These are phyloP conservation scores for Nissolia schottii DNA, from an alignment of 306 rosid genomes.

Conservation along the genomic window DNA sequence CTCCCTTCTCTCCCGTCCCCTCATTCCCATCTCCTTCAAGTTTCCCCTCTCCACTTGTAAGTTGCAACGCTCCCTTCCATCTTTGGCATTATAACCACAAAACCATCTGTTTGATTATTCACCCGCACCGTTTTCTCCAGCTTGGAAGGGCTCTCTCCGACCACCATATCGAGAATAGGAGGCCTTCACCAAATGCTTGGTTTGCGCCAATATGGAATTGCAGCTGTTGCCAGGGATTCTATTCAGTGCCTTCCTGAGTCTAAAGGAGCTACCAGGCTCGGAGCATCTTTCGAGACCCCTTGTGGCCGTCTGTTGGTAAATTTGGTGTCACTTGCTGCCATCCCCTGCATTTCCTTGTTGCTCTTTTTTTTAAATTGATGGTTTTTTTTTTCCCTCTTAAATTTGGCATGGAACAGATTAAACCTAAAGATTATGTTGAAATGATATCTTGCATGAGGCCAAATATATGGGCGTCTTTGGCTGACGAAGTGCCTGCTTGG, in stretches of 20 bases:
- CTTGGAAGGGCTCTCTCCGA: constrained; percentile 68
- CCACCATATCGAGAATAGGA: constrained; percentile 61
- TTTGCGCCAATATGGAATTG: constrained; percentile 57
- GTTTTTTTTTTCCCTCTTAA: too few relatives aligned
- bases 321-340: constrained; percentile 6
- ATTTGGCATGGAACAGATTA: constrained; percentile 49
- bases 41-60: constrained; percentile 85
- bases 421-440: constrained; percentile 71
- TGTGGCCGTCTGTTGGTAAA: constrained; percentile 81
- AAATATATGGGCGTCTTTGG: constrained; percentile 79
- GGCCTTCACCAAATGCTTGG: constrained; percentile 71
- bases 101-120: too few relatives aligned
- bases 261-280: constrained; percentile 51
- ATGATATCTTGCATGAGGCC: constrained; percentile 74
- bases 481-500: constrained; percentile 95
- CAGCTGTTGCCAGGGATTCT: constrained; percentile 73
- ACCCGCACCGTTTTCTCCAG: too few relatives aligned
- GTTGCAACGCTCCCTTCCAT: constrained; percentile 40
- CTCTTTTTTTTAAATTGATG: too few relatives aligned
- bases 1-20: constrained; percentile 91
- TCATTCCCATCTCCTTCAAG: constrained; percentile 74
- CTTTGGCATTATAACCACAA: too few relatives aligned
- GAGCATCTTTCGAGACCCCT: constrained; percentile 85
- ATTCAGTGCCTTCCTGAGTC: constrained; percentile 68
- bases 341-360: not conserved